A percentile compares a stretch with the other conserved stretches of the same genome.
phyloP scores from a whole-genome alignment of 768 basidiomycete species.

The Kwoniella europaea region DNA sequence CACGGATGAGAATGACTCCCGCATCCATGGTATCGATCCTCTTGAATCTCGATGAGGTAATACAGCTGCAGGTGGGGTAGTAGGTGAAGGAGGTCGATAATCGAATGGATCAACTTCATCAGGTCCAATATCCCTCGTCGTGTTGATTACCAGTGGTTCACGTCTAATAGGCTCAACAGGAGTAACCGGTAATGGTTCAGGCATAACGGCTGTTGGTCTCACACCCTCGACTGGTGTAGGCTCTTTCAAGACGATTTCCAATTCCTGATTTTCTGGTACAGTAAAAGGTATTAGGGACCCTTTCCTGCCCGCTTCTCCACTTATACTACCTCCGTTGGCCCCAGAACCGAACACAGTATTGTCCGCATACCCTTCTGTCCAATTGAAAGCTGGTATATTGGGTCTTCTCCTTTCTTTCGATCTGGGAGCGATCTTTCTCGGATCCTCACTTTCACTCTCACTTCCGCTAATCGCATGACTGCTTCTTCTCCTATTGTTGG shows the following conservation, averaged over 20 bases:
- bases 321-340: background rate
- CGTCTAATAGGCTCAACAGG: background rate
- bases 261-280: slow-evolving; percentile 20
- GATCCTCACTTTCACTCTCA: slow-evolving; percentile 18
- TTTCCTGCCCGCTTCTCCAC: slow-evolving; percentile 11
- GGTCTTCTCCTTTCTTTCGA: slow-evolving; percentile 1
- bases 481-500: slow-evolving; percentile 6
- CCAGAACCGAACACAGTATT: slow-evolving; percentile 14
- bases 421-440: background rate
- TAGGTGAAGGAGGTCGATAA: slow-evolving; percentile 10
- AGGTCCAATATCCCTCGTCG: slow-evolving; percentile 7
- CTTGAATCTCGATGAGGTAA: background rate
- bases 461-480: slow-evolving; percentile 10
- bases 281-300: slow-evolving; percentile 3
- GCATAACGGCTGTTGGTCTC: slow-evolving; percentile 9
- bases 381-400: slow-evolving; percentile 32
- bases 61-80: slow-evolving; percentile 1
- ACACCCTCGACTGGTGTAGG: slow-evolving; percentile 20
- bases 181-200: slow-evolving; percentile 3
- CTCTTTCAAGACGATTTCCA: slow-evolving; percentile 26
- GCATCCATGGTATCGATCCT: slow-evolving; percentile 16
- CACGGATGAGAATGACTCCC: slow-evolving; percentile 8
- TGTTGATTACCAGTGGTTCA: background rate
- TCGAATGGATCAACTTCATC: slow-evolving; percentile 21
- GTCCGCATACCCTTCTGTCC: slow-evolving; percentile 39